Base-by-base conservation (phyloP, 805 yeast genomes). In the Lipomyces spencermartinsiae region DNA sequence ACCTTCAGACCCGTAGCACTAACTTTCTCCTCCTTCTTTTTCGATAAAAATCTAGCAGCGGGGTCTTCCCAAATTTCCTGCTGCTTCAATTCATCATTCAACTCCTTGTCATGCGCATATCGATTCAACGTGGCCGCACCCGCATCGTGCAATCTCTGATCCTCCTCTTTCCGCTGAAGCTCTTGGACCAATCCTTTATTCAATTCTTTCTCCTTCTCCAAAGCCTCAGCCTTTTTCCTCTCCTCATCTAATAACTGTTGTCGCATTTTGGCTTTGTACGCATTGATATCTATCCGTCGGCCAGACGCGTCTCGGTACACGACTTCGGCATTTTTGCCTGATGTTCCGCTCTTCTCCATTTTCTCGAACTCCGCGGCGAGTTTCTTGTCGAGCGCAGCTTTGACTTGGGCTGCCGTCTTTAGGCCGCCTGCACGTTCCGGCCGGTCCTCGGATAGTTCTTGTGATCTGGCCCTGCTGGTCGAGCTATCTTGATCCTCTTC, bases 281-380 rank as follows among this genome's bases (percentile, higher is more conserved):
- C 74, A 51, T 76, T 71, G 68, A 84, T 76, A 69, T 86, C 84
- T 2, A 89, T 78, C 25, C 80, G 81, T 39, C 84, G 79, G 19
- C 96, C 96, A 0, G 82, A 74, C 1, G 84, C 78, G 74, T 90
- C 94, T 81, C 95, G 83, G 73, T 84, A 85, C 0, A 86, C 80
- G 0, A 90, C 87, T 54, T 78, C 76, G 8, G 73, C 68, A 19
- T 72, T 67, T 14, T 55, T 62, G 0, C 71, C 74, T 8, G 71
- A 67, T 8, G 63, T 55, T 10, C 58, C 59, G 10, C 60, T 60
- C 5, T 59, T 70, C n/a, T 67, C 69, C 55, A 54, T 37, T 10
- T 53, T 31, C 65, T 67, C 63, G 6, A 76, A 49, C 67, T 73
- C 66, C 58, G 61, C 46, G 66, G 64, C 70, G 49, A 76, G 78